Base-by-base conservation (phyloP, 1,284 basidiomycete species). In the Neotropicomus parvogracilis region DNA sequence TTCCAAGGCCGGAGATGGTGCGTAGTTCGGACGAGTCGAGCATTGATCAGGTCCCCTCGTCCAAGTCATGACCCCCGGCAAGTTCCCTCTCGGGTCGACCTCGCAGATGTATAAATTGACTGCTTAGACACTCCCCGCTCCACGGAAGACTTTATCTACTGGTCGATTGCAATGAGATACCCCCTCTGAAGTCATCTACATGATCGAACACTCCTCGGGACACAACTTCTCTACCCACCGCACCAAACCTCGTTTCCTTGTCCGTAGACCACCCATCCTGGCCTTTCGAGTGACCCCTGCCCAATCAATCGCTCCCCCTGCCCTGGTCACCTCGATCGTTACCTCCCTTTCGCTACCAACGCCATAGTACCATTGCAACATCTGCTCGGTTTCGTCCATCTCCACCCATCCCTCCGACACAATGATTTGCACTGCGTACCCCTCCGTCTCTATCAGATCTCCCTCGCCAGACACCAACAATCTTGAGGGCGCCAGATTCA, bases 301-400 rank as follows among this genome's bases (percentile, higher is more conserved):
- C 55, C 63, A 58, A 56, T 77, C 75, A 50, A 88, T 80, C 3
- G 75, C 73, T 0, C 89, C 88, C 2, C 80, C 81, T 4, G 68
- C 64, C 49, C 91, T 72, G 59, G 65, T 75, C 44, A 94, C 74
- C 58, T 80, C 78, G 46, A 93, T 81, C 33, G 76, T 79, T 62
- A 85, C 81, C 63, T 82, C 71, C 16, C 64, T 64, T 44, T 73
- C 71, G 12, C 73, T 79, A 5, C 59, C 0, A 83, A 75, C 27
- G 78, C n/a, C 75, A 64, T 97, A 95, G 77, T 82, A 93, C 95
- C 95, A 98, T 56, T 75, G 75, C 45, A 98, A 65, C 31, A 70
- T 78, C 70, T 87, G 84, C 2, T 89, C 91, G 8, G 80, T 72
- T 8, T 90, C 70, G 14, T 63, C 59, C 38, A 64, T 27, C 51